Conservation (phyloP, 768 basidiomycete species). For the Russula griseocarnosa region DNA sequence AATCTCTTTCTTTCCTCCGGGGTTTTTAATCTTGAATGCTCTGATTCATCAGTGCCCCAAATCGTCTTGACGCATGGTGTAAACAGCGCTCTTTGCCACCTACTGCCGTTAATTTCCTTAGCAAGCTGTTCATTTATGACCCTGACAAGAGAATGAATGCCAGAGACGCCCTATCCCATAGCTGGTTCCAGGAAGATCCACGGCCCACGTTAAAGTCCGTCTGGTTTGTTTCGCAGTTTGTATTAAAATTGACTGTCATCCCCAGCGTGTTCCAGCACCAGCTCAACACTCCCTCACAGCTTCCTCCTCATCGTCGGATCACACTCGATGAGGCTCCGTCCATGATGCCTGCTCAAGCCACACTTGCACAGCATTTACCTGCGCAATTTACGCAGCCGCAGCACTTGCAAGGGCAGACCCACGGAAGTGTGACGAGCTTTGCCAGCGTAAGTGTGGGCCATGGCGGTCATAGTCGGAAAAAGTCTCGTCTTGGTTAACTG, state of each 20-base stretch:
- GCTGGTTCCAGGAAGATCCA: conserved; percentile 92
- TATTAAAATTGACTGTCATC: not conserved
- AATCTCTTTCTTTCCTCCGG: conserved; percentile 31
- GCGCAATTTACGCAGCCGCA: conserved; percentile 43
- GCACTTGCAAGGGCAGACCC: conserved; percentile 38
- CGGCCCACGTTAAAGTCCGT: conserved; percentile 75
- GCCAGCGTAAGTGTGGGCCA: conserved; percentile 58
- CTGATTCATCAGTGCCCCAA: conserved; percentile 44
- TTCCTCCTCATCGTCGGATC: conserved; percentile 83
- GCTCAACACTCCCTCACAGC: conserved; percentile 54
- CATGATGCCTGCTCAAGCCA: conserved; percentile 64
- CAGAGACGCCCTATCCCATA: conserved; percentile 72
- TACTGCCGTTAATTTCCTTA: conserved; percentile 78
- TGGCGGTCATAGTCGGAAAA: conserved; percentile 49
- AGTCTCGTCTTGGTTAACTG: conserved; percentile 49
- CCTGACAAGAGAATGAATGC: conserved; percentile 84
- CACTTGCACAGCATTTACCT: conserved; percentile 41
- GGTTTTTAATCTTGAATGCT: not conserved
- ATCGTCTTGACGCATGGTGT: conserved; percentile 73
- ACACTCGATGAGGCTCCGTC: conserved; percentile 90
- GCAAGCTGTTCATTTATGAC: conserved; percentile 83
- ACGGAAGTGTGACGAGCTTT: conserved; percentile 59
- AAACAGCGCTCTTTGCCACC: conserved; percentile 54
- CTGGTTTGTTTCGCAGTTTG: not conserved
- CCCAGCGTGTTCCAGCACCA: conserved; percentile 62